Evolutionary conservation across 2,329 filamentous ascomycete species (phyloP), one percentile per base, ranked within the genome.

Genomic region (Triangularia verruculosa): DNA sequence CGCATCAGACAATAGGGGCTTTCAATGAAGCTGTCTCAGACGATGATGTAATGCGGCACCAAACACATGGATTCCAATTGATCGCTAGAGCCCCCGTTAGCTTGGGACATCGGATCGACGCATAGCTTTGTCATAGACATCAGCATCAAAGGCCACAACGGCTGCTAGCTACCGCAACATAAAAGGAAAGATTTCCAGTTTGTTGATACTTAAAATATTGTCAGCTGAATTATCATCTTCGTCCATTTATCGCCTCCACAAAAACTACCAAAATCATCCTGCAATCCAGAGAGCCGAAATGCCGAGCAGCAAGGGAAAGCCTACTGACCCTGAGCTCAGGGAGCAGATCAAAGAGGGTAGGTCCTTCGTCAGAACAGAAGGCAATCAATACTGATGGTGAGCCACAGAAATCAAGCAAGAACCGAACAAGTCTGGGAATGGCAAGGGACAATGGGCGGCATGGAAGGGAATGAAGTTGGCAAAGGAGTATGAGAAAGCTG

Each of bases 401-500:
- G n/a, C 22, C 27, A 17, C 52, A 78, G 77, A 79, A 47, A 79
- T 78, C 63, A 77, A 78, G 64, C 73, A 77, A 66, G 74, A 79
- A 64, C 74, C 76, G 0, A 78, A 79, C 59, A 79, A 78, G 61
- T 76, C 74, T 0, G 77, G 77, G 27, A 76, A 75, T 13, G 77
- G 77, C 1, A 67, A 78, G 61, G 77, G 77, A 12, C 72, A 77
- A 61, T 77, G 75, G 75, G 66, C 75, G 1, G 75, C 75, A 0
- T 77, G 75, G 74, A 77, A 77, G 71, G 75, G 74, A 27, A 64
- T 67, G 63, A 78, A 78, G 66, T 68, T 78, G 3, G 75, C 76
- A 1, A 78, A 79, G 61, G 76, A 78, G 66, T 78, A 79, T 57
- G 76, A 79, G 70, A 76, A 75, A 67, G 74, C 76, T 47, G 77